These are phyloP conservation scores for Elaeagnus macrophylla DNA, from an alignment of 306 rosid species.

Conservation along the genomic window DNA sequence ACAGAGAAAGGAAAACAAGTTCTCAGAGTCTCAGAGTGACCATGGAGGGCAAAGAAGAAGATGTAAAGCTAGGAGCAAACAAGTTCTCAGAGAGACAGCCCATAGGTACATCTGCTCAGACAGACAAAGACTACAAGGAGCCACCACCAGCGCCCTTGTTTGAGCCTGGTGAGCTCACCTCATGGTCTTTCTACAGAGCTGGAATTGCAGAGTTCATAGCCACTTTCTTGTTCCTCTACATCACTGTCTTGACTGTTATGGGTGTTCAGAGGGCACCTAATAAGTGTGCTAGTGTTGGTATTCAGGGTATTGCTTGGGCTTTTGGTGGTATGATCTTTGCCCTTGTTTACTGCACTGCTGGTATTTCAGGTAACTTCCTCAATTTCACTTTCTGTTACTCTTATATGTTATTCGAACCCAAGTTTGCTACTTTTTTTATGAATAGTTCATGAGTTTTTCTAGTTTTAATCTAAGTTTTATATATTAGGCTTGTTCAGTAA, in stretches of 20 bases:
- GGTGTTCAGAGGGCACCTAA: constrained; percentile 39
- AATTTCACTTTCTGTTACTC: background rate
- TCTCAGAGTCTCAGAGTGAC: background rate
- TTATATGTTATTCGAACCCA: background rate
- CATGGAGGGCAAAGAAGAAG: constrained; percentile 65
- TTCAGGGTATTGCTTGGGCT: constrained; percentile 96
- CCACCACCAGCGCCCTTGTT: constrained; percentile 80
- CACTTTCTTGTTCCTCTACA: constrained; percentile 84
- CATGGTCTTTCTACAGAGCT: constrained; percentile 92
- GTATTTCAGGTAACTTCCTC: constrained; percentile 56
- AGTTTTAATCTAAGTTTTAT: background rate
- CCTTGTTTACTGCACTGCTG: constrained; percentile 91
- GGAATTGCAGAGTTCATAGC: constrained; percentile 86
- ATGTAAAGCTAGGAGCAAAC: constrained; percentile 80
- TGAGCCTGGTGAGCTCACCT: constrained; percentile 74
- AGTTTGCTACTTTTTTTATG: background rate
- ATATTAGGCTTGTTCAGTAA: background rate
- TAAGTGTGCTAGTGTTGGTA: constrained; percentile 66
- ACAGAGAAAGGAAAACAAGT: constrained; percentile 9
- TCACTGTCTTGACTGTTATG: constrained; percentile 74
- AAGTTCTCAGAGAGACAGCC: constrained; percentile 68
- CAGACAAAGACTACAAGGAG: constrained; percentile 74
- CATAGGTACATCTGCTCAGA: constrained; percentile 60
- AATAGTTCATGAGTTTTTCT: background rate
- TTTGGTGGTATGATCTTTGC: constrained; percentile 98